Evolutionary conservation across 1,139 yeast genomes (phyloP).

Genomic region (Diutina pseudorugosa): DNA sequence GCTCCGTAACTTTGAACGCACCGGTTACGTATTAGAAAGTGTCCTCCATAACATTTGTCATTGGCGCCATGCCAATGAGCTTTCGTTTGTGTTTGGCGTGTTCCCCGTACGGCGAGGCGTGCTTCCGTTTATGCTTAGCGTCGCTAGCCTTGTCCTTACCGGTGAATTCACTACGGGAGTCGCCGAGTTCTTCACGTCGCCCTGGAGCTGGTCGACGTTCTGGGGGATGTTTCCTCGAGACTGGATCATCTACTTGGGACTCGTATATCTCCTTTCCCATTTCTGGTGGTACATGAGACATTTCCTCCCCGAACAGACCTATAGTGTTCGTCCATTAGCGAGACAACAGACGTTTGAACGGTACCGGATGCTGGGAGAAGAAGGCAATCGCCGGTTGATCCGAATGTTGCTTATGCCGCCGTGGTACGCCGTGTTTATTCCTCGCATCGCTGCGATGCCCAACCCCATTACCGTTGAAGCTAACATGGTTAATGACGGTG

Average conservation of each 20-base stretch:
- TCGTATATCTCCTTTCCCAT: background rate
- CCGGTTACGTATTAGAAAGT: background rate
- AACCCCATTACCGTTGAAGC: background rate
- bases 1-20: background rate
- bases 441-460: background rate
- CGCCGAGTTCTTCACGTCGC: background rate
- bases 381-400: background rate
- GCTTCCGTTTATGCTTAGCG: background rate
- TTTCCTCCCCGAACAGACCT: background rate
- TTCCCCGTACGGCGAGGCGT: background rate
- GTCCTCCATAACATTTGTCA: background rate
- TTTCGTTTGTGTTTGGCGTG: background rate
- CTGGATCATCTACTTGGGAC: background rate
- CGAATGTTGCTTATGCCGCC: background rate
- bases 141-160: background rate
- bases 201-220: constrained; percentile 6
- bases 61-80: background rate
- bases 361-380: background rate
- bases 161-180: background rate
- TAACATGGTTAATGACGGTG: background rate
- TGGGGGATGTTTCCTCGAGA: background rate
- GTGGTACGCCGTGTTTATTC: background rate
- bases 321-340: background rate
- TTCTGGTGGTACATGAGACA: constrained; percentile 3
- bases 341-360: background rate